Evolutionary conservation across 1,284 basidiomycete species (phyloP), one percentile per base, ranked within the genome.

Genomic region (Neotropicomus parvogracilis): DNA sequence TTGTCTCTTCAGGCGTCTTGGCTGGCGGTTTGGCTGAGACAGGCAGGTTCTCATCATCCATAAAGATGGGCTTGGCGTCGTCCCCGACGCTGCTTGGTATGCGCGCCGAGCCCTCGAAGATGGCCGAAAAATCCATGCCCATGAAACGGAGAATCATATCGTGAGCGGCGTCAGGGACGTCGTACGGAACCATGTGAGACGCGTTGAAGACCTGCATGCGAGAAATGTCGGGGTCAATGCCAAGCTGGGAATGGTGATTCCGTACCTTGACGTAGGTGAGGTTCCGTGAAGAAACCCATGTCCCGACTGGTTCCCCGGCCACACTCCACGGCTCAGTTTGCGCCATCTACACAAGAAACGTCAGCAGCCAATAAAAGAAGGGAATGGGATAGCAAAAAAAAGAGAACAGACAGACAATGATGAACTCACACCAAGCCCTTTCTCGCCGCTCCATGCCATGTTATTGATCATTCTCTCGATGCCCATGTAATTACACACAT

Each of bases 101-200:
- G 61, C 73, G 68, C 32, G 86, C 80, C 29, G 90, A 79, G 54
- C 87, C 76, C 50, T 88, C 92, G 3, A 85, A 75, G 37, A 97
- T 78, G 4, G 81, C 78, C 26, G 85, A 79, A 59, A 95, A 88
- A 70, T 98, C 87, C 48, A 95, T 82, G 39, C 80, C 84, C 83
- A 97, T 90, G 72, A 97, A 97, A 13, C 94, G 88, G 40, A 95
- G 81, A 61, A 99, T 95, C 97, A 99, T 98, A 69, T 99, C 95
- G 68, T 98, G 94, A 4, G 92, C 77, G 27, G 87, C 83, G 48
- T 91, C 78, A 0, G 95, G 95, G 11, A 88, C 75, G 68, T 99
- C 95, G 64, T 83, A 95, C 1, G 91, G 91, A 26, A 87, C 92
- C 93, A 97, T 97, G 67, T 95, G 93, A 1, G 91, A 95, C 1